These are phyloP conservation scores for Akanthomyces lecanii DNA, from an alignment of 2,329 filamentous ascomycete genomes.

Conservation along the genomic window DNA sequence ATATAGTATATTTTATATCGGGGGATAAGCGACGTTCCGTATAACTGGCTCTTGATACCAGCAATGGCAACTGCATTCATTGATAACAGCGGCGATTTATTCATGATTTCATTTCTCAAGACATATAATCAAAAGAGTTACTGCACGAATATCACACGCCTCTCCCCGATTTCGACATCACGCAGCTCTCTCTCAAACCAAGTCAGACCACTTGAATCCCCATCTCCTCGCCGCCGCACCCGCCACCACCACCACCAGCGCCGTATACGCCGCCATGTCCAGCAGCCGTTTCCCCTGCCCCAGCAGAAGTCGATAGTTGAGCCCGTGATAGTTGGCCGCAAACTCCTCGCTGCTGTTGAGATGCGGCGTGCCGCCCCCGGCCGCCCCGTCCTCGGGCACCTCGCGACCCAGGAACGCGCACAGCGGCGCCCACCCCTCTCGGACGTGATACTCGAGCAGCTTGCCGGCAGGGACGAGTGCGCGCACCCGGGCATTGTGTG, in stretches of 20 bases:
- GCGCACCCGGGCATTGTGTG: constrained; percentile 18
- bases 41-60: no score
- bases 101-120: no score
- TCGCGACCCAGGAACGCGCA: constrained; percentile 11
- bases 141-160: no score
- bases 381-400: constrained; percentile 2
- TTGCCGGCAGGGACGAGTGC: constrained; percentile 12
- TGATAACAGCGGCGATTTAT: no score
- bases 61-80: no score
- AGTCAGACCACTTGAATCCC: not conserved
- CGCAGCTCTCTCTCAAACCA: not conserved
- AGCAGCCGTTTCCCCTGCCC: constrained; percentile 5
- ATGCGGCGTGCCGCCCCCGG: not conserved
- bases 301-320: not conserved
- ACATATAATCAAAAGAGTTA: no score
- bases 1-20: not conserved
- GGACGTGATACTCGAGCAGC: constrained; percentile 17
- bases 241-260: not conserved
- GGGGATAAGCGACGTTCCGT: no score
- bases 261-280: constrained; percentile 12
- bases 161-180: no score
- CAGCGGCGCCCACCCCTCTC: constrained; percentile 14
- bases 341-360: constrained; percentile 7
- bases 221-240: constrained; percentile 9
- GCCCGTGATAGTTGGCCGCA: not conserved